These are phyloP conservation scores for Apocynum venetum DNA, from an alignment of 257 asterid species.

Conservation along the genomic window DNA sequence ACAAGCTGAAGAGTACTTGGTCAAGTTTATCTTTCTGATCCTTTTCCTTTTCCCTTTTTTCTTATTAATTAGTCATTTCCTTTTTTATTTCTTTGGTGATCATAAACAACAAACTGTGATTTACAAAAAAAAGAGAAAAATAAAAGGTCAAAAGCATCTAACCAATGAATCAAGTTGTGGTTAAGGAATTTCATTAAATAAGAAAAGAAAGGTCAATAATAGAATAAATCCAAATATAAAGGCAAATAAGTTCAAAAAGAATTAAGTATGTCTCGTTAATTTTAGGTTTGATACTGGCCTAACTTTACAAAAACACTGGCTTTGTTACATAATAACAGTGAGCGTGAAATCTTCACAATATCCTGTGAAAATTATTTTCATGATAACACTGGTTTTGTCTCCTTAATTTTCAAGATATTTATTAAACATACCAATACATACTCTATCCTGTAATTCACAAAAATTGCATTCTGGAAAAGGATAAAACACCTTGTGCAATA, in stretches of 20 bases:
- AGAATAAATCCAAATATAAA: background rate
- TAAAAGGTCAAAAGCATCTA: background rate
- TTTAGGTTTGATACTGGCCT: background rate
- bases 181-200: background rate
- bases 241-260: background rate
- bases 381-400: too few relatives aligned
- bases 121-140: background rate
- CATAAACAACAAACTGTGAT: background rate
- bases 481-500: background rate
- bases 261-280: background rate
- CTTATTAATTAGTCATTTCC: background rate
- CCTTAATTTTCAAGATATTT: too few relatives aligned
- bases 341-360: too few relatives aligned
- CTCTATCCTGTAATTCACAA: background rate
- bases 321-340: too few relatives aligned
- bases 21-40: background rate
- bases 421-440: background rate
- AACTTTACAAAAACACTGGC: too few relatives aligned
- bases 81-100: background rate
- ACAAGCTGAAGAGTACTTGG: background rate
- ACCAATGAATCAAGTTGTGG: background rate
- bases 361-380: too few relatives aligned
- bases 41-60: background rate
- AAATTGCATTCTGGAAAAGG: background rate
- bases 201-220: background rate